A percentile compares a stretch with the other conserved stretches of the same genome.
phyloP scores from a whole-genome alignment of 768 basidiomycete species.

The Kockovaella imperatae region DNA sequence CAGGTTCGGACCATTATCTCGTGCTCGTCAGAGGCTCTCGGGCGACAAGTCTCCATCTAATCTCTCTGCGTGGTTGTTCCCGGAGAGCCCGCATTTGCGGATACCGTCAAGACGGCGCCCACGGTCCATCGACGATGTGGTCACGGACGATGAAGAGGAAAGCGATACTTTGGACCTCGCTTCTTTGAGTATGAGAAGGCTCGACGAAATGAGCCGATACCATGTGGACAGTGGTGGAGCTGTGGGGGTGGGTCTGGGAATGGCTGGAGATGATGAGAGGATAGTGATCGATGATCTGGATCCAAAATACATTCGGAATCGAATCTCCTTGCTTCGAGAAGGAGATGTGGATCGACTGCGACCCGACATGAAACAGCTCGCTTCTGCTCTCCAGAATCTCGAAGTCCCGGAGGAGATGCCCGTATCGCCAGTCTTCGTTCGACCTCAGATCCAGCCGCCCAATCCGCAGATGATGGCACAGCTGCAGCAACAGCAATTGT shows the following conservation, averaged over 20 bases:
- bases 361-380: slow-evolving; percentile 17
- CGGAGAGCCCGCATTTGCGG: no score
- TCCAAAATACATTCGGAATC: slow-evolving; percentile 34
- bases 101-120: slow-evolving; percentile 10
- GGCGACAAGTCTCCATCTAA: slow-evolving; percentile 3
- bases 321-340: slow-evolving; percentile 25
- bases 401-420: slow-evolving; percentile 29
- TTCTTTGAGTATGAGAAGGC: slow-evolving; percentile 21
- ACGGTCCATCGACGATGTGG: slow-evolving; percentile 27
- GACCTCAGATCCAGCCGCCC: slow-evolving; percentile 20
- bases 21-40: no score
- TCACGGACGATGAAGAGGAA: slow-evolving; percentile 15
- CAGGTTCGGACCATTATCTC: slow-evolving; percentile 48
- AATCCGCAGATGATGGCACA: slow-evolving; percentile 15
- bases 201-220: slow-evolving; percentile 46
- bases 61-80: slow-evolving; percentile 24
- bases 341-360: slow-evolving; percentile 32
- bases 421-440: slow-evolving; percentile 26
- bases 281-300: slow-evolving; percentile 47
- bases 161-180: slow-evolving; percentile 24
- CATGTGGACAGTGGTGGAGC: slow-evolving; percentile 38
- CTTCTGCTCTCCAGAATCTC: slow-evolving; percentile 20
- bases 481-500: slow-evolving; percentile 24
- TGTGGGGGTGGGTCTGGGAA: slow-evolving; percentile 42
- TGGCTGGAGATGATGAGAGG: slow-evolving; percentile 38